Evolutionary conservation across 164 flowering plant species (phyloP).

Genomic region (Berberis vulgaris): DNA sequence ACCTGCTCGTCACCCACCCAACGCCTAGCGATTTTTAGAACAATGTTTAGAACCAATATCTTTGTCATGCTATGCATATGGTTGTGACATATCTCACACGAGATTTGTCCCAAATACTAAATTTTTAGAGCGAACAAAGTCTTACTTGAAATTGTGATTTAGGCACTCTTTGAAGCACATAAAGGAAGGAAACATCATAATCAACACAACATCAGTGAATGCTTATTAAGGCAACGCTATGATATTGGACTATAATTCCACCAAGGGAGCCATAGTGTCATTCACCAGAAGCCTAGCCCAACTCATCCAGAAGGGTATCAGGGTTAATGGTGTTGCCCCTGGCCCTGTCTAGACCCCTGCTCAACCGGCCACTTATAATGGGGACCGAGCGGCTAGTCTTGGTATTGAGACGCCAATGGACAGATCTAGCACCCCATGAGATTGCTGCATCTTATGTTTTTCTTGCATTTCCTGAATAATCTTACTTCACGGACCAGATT

Average conservation of each 20-base stretch:
- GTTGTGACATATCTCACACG: too few relatives aligned
- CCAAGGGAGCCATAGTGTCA: not conserved
- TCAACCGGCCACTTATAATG: not conserved
- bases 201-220: not conserved
- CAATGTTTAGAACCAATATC: too few relatives aligned
- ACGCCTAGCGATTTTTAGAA: too few relatives aligned
- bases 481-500: not conserved
- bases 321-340: not conserved
- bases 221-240: not conserved
- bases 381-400: not conserved
- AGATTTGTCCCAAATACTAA: too few relatives aligned
- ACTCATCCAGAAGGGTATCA: not conserved
- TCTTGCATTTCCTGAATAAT: not conserved
- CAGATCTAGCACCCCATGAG: not conserved
- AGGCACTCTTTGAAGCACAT: not conserved
- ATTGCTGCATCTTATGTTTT: not conserved
- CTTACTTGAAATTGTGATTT: not conserved
- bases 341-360: not conserved
- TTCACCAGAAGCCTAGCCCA: not conserved
- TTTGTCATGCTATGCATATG: too few relatives aligned
- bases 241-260: not conserved
- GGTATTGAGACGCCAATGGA: not conserved
- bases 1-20: too few relatives aligned
- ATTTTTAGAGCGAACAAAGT: too few relatives aligned
- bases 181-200: not conserved